Evolutionary conservation across 2,329 filamentous ascomycete genomes (phyloP).

Genomic region (Epichloe hybrida): DNA sequence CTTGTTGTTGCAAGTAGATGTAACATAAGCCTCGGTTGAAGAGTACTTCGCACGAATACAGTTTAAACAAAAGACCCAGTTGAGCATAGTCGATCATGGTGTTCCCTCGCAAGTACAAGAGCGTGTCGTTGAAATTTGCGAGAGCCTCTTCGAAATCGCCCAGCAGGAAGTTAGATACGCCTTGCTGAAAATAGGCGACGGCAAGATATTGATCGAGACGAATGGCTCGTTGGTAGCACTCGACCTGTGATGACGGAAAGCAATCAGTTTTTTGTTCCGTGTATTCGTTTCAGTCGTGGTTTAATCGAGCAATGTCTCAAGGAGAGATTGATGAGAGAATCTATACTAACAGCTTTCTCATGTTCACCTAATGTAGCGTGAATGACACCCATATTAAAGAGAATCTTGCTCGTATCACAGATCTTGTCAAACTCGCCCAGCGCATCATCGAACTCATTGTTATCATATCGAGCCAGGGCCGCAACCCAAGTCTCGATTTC

Average conservation of each 20-base stretch:
- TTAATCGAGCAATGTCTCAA: background rate
- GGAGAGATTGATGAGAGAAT: background rate
- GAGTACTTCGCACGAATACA: slow-evolving; percentile 93
- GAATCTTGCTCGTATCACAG: slow-evolving; percentile 89
- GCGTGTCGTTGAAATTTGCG: slow-evolving; percentile 96
- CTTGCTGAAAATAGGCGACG: slow-evolving; percentile 96
- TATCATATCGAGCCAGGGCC: slow-evolving; percentile 84
- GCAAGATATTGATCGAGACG: slow-evolving; percentile 88
- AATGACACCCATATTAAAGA: slow-evolving; percentile 97
- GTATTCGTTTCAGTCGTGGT: background rate
- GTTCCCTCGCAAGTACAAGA: slow-evolving; percentile 88
- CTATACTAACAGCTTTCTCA: slow-evolving; percentile 68
- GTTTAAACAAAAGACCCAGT: slow-evolving; percentile 83
- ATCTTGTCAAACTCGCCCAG: slow-evolving; percentile 75
- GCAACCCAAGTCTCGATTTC: slow-evolving; percentile 99
- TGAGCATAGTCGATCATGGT: slow-evolving; percentile 97
- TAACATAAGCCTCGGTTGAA: slow-evolving; percentile 97
- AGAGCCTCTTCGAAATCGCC: slow-evolving; percentile 95
- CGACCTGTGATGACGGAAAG: slow-evolving; percentile 45
- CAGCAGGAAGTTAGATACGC: slow-evolving; percentile 92
- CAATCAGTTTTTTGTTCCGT: background rate
- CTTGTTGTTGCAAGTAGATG: slow-evolving; percentile 87
- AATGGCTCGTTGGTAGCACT: slow-evolving; percentile 87
- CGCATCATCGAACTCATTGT: slow-evolving; percentile 91
- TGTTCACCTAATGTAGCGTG: slow-evolving; percentile 94